Evolutionary conservation across 2,329 filamentous ascomycete genomes (phyloP), one percentile per base, ranked within the genome.

Genomic region (Fusarium sp.): DNA sequence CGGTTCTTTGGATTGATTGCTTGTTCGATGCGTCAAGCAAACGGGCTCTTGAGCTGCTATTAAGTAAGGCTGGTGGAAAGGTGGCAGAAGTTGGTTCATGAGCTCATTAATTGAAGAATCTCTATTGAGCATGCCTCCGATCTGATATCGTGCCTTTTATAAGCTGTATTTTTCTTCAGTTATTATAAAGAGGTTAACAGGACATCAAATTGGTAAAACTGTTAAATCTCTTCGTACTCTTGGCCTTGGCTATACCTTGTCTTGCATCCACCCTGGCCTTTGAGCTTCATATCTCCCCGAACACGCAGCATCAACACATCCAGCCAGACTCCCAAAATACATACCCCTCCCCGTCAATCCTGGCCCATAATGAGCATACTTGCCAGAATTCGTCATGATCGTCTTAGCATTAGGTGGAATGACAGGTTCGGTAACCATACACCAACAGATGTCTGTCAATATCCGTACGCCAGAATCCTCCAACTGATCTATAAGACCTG

Each of bases 301-400:
- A 37, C 73, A 78, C 10, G 74, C 76, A 2, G 73, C 70, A 3
- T 70, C 61, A 37, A 78, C 69, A 54, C 76, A 79, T 1, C 20
- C 57, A 35, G 60, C 71, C 17, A 78, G 42, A 18, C 74, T 73
- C 2, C 69, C 74, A 60, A 79, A 80, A 11, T 70, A 64, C 38
- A 77, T 77, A 1, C 44, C 55, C 23, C 69, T 63, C 15, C 71
- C 62, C 3, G 66, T 74, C 2, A 74, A 46, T 0, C 69, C 71
- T 0, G 66, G 71, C 0, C 71, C 71, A 35, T 74, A 74, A 18
- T 74, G 71, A 6, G 68, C 65, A 30, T 70, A 74, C 32, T 74
- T 74, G 2, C 69, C 69, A 13, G 71, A 74, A 20, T 73, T 74
- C 1, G 71, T 74, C 52, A 74, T 61, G 7, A 70, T 73, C 3